Percentiles rank a stretch among this genome's conserved stretches.
Evolutionary conservation across 2,329 filamentous ascomycete species (phyloP).

Genomic region (Aureobasidium sp.): DNA sequence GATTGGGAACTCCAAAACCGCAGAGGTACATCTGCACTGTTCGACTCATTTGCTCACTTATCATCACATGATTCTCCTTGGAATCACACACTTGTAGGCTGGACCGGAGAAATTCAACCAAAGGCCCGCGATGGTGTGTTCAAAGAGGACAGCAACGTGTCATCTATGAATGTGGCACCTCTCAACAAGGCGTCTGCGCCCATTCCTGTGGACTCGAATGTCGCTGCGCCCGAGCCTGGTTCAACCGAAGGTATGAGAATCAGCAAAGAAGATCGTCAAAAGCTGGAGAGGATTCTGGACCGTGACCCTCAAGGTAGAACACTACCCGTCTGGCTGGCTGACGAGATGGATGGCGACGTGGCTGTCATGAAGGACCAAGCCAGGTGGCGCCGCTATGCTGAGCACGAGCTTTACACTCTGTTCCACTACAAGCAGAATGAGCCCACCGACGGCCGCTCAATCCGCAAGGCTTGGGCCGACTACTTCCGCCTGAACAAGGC

Average conservation of each 20-base stretch:
- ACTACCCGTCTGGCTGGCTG: constrained; percentile 81
- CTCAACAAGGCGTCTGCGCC: constrained; percentile 73
- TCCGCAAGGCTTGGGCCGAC: constrained; percentile 81
- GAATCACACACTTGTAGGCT: constrained; percentile 89
- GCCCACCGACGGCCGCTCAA: constrained; percentile 74
- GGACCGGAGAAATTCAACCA: constrained; percentile 68
- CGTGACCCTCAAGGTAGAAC: constrained; percentile 70
- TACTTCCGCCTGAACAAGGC: constrained; percentile 90
- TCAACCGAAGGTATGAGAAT: constrained; percentile 64
- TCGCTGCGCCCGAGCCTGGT: constrained; percentile 25
- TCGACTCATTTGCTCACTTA: constrained; percentile 83
- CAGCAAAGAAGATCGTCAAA: constrained; percentile 59
- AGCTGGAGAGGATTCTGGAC: constrained; percentile 66
- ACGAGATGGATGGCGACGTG: constrained; percentile 64
- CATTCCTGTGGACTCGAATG: constrained; percentile 61
- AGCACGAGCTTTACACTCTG: constrained; percentile 84
- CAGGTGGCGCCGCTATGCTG: constrained; percentile 83
- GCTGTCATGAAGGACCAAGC: constrained; percentile 73
- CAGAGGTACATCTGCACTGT: constrained; percentile 82
- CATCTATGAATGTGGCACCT: constrained; percentile 45
- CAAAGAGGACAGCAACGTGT: constrained; percentile 32
- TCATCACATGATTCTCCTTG: constrained; percentile 77
- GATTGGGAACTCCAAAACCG: constrained; percentile 66
- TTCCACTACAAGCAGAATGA: constrained; percentile 96
- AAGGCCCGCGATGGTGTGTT: constrained; percentile 21